phyloP scores from a whole-genome alignment of 169 alveolate genomes.

The Eimeria praecox region DNA sequence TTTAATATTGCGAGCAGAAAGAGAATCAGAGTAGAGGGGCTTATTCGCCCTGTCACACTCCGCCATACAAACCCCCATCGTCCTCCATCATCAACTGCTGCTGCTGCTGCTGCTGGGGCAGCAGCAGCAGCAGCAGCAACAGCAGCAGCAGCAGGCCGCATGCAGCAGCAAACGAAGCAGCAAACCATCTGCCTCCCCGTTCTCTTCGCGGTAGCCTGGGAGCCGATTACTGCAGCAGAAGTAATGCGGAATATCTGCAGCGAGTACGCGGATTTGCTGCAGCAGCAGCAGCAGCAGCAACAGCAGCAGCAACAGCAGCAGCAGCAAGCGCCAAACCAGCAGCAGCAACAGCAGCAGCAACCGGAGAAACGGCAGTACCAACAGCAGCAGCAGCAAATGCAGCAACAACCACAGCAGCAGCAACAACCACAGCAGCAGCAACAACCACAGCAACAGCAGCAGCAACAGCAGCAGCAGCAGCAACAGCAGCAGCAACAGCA shows the following conservation, averaged over 20 bases:
- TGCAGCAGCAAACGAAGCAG: background rate
- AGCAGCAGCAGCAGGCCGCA: slow-evolving; percentile 26
- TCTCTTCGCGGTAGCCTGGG: slow-evolving; percentile 25
- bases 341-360: slow-evolving; percentile 1
- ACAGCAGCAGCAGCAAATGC: background rate
- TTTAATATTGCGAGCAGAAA: background rate
- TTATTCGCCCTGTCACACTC: slow-evolving; percentile 20
- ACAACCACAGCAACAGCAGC: background rate
- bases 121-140: background rate
- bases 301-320: background rate
- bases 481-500: too few relatives aligned
- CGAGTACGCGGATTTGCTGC: slow-evolving; percentile 6
- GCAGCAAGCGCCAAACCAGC: background rate
- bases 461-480: background rate
- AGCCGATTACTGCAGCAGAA: slow-evolving; percentile 1
- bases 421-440: background rate
- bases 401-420: background rate
- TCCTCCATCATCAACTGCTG: background rate
- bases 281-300: slow-evolving; percentile 3
- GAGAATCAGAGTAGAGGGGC: background rate
- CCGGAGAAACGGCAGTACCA: background rate
- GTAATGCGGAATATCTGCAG: background rate
- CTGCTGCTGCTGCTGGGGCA: slow-evolving; percentile 49
- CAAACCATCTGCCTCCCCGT: slow-evolving; percentile 5
- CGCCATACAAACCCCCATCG: background rate